Base-by-base conservation (phyloP, 192 early-diverging fungal species). In the Pilaira anomala region DNA sequence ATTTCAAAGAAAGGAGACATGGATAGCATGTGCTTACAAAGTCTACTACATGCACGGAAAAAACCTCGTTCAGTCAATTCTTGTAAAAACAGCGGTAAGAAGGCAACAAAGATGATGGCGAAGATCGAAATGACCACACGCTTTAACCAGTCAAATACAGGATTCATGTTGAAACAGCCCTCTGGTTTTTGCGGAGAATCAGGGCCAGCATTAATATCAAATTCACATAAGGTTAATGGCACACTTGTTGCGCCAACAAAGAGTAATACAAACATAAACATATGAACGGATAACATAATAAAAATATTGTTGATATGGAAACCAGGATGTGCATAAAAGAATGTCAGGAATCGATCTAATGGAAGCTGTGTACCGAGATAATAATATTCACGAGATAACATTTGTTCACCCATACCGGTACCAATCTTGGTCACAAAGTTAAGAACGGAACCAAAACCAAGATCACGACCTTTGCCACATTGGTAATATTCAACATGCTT, bases 341-440 rank as follows among this genome's bases (percentile, higher is more conserved):
- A 93, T 7, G 92, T 94, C 73, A 94, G 73, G 75, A 92, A 90
- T 8, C 91, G 80, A 67, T 95, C 93, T 50, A 94, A 70, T 0
- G 92, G 90, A 44, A 95, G 75, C 64, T 90, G 88, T 21, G 90
- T 87, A 22, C 93, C 92, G 36, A 95, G 70, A 72, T 91, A 91
- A 75, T 95, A 93, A 72, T 95, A 91, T 73, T 95, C 93, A 61
- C 93, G 85, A 42, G 93, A 94, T 44, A 94, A 70, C 86, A 93
- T 92, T 76, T 95, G 93, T 74, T 95, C 93, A 29, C 90, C 90
- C 93, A 95, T 95, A 62, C 93, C 93, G n/a, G 90, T 89, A 44
- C 91, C 90, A 60, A 93, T 93, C 76, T 95, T 95, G 44, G 93
- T 90, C 50, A 87, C 87, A 60, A 93, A 95, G 69, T 90, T 89